Evolutionary conservation across 176 grass and related monocot species (phyloP).

Genomic region (Raddia guianensis): DNA sequence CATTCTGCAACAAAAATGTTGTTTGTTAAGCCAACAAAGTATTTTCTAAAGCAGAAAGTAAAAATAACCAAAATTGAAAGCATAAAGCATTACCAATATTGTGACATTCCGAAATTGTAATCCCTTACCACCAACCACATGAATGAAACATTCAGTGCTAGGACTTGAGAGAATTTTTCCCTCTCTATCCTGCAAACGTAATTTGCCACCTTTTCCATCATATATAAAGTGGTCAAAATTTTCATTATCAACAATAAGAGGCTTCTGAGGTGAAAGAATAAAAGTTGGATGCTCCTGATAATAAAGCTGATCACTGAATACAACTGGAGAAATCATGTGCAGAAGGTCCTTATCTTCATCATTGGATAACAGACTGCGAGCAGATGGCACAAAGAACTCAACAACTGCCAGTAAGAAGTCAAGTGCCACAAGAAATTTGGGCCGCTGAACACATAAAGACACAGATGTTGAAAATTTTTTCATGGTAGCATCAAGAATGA

Average conservation of each 20-base stretch:
- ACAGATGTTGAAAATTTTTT: conserved; percentile 64
- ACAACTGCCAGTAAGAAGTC: conserved; percentile 87
- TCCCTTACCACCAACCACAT: conserved; percentile 71
- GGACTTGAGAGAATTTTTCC: conserved; percentile 66
- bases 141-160: conserved; percentile 76
- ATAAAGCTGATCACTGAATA: conserved; percentile 77
- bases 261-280: conserved; percentile 81
- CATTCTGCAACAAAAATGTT: conserved; percentile 64
- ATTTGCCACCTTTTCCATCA: conserved; percentile 89
- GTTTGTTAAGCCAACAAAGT: conserved; percentile 33
- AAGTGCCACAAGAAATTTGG: conserved; percentile 93
- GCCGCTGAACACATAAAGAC: conserved; percentile 77
- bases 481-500: conserved; percentile 86
- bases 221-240: conserved; percentile 87
- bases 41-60: neutral
- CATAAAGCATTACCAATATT: conserved; percentile 78
- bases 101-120: conserved; percentile 88
- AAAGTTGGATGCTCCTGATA: conserved; percentile 59
- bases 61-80: conserved; percentile 41
- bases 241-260: conserved; percentile 91
- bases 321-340: conserved; percentile 61
- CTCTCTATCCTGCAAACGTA: conserved; percentile 76
- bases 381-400: conserved; percentile 95
- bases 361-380: conserved; percentile 68
- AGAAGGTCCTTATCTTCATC: conserved; percentile 76